phyloP scores from a whole-genome alignment of 2,329 filamentous ascomycete species.

The Leptographium wingfieldii region DNA sequence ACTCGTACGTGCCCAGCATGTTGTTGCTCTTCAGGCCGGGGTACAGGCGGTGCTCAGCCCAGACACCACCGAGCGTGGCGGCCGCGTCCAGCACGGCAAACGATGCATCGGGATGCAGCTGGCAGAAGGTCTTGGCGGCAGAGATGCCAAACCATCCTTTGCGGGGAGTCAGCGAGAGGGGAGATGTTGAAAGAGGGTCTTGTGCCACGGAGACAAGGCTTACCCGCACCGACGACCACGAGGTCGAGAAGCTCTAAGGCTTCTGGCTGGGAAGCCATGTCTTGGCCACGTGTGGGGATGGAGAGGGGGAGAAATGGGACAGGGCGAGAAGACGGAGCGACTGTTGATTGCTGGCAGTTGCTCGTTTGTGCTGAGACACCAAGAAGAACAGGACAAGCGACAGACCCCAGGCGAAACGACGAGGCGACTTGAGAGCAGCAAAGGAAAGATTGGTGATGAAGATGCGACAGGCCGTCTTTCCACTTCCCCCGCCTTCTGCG shows the following conservation, averaged over 20 bases:
- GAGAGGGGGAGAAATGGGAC: background rate
- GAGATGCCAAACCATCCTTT: slow-evolving; percentile 35
- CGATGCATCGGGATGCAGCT: slow-evolving; percentile 42
- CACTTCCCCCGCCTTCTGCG: background rate
- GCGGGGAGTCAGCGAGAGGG: background rate
- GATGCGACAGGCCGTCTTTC: background rate
- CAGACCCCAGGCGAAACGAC: background rate
- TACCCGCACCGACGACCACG: slow-evolving; percentile 41
- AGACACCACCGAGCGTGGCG: slow-evolving; percentile 52
- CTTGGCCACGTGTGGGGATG: background rate
- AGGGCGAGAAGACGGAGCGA: background rate
- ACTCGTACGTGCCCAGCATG: slow-evolving; percentile 60
- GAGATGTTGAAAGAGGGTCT: background rate
- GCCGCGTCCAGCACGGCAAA: slow-evolving; percentile 46
- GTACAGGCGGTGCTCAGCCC: slow-evolving; percentile 55
- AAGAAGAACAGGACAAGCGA: too few species aligned
- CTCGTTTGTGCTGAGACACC: too few species aligned
- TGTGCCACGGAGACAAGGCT: slow-evolving; percentile 14
- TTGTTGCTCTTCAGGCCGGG: slow-evolving; percentile 63
- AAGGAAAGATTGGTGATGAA: background rate
- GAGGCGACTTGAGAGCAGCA: background rate
- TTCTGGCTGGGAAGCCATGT: background rate
- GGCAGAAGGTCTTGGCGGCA: slow-evolving; percentile 47
- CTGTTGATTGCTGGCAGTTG: too few species aligned
- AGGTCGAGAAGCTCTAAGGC: slow-evolving; percentile 31